phyloP scores from a whole-genome alignment of 352 stramenopile species.

The Phytophthora podocarpi region DNA sequence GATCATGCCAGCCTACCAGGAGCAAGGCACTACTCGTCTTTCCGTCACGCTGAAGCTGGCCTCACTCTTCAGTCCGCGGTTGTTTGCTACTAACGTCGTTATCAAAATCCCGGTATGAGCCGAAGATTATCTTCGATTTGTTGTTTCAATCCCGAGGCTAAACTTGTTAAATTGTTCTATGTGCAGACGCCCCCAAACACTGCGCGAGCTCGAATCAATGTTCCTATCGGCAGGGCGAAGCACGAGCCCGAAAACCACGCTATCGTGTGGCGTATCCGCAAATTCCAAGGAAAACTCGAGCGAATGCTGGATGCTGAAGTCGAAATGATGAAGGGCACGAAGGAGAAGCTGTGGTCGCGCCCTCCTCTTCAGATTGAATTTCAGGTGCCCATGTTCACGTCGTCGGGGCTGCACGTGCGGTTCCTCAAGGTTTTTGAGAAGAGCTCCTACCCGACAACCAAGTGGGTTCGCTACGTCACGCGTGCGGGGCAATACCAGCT shows the following conservation, averaged over 20 bases:
- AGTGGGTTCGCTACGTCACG: conserved; percentile 99
- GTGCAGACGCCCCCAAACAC: conserved; percentile 93
- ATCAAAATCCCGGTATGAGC: conserved; percentile 91
- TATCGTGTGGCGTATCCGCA: conserved; percentile 98
- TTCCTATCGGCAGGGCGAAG: conserved; percentile 95
- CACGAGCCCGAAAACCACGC: conserved; percentile 98
- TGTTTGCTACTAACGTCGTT: conserved; percentile 97
- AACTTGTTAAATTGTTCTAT: not conserved
- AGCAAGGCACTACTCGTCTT: conserved; percentile 88
- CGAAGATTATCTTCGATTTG: not conserved
- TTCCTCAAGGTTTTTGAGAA: conserved; percentile 99
- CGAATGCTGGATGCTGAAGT: conserved; percentile 96
- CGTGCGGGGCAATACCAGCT: conserved; percentile 98
- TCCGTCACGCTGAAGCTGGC: conserved; percentile 86
- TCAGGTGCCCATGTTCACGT: conserved; percentile 98
- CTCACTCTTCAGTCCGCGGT: conserved; percentile 95
- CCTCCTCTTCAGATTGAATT: conserved; percentile 98
- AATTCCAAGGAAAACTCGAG: conserved; percentile 96
- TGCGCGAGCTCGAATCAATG: conserved; percentile 95
- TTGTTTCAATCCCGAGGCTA: not conserved
- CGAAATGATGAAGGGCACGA: conserved; percentile 96
- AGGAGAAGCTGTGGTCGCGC: conserved; percentile 96
- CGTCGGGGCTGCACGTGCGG: conserved; percentile 96
- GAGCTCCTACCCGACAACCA: conserved; percentile 97
- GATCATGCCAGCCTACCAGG: conserved; percentile 97